These are phyloP conservation scores for Carex myosuroides DNA, from an alignment of 176 grass and related monocot species.

Conservation along the genomic window DNA sequence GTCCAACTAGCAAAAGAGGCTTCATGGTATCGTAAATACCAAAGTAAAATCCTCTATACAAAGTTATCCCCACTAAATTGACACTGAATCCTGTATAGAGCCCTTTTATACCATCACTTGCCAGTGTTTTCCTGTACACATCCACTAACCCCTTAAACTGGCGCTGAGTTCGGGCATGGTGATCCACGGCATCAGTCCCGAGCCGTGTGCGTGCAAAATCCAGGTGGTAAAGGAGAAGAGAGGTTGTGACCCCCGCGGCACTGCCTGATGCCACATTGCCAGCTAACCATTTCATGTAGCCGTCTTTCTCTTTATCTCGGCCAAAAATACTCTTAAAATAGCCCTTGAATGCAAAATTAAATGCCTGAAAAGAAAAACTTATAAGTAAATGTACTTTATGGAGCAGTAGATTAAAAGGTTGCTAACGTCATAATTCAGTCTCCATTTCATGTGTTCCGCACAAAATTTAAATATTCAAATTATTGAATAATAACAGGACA, in stretches of 20 bases:
- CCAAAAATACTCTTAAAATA: slow-evolving; percentile 77
- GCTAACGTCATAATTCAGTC: background rate
- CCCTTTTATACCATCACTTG: slow-evolving; percentile 59
- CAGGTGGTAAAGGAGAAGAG: slow-evolving; percentile 71
- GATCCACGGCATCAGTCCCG: slow-evolving; percentile 71
- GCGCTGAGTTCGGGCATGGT: slow-evolving; percentile 31
- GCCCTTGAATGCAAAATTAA: slow-evolving; percentile 93
- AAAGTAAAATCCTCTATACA: slow-evolving; percentile 83
- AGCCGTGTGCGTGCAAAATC: slow-evolving; percentile 79
- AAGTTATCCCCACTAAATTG: slow-evolving; percentile 75
- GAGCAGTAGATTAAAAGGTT: background rate
- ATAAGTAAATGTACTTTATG: background rate
- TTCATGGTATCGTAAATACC: slow-evolving; percentile 90
- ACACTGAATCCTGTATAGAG: slow-evolving; percentile 81
- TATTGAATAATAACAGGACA: background rate
- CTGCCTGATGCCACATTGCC: slow-evolving; percentile 78
- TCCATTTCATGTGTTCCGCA: background rate
- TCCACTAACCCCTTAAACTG: slow-evolving; percentile 68
- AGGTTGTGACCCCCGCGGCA: slow-evolving; percentile 78
- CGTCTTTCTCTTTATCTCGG: slow-evolving; percentile 52
- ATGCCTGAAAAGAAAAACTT: slow-evolving; percentile 45
- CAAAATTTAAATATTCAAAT: background rate
- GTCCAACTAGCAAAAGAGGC: slow-evolving; percentile 65
- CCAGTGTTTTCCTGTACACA: slow-evolving; percentile 73
- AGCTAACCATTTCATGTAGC: slow-evolving; percentile 56